These are phyloP conservation scores for Ceratocystis smalleyi DNA, from an alignment of 2,329 filamentous ascomycete genomes.

Conservation along the genomic window DNA sequence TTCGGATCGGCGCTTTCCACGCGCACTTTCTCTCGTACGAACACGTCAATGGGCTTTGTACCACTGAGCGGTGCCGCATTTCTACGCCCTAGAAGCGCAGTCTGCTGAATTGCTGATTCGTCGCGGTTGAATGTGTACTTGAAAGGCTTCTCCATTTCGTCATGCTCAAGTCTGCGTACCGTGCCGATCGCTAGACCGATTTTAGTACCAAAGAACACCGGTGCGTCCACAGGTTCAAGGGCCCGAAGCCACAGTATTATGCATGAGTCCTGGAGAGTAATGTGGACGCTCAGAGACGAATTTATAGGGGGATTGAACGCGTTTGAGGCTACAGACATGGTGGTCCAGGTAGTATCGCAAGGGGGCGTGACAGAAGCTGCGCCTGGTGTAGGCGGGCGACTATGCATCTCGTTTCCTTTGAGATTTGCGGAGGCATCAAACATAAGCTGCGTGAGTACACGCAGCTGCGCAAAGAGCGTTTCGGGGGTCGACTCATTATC, in stretches of 20 bases:
- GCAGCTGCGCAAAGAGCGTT: slow-evolving; percentile 40
- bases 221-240: slow-evolving; percentile 50
- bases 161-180: slow-evolving; percentile 49
- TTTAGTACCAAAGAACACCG: slow-evolving; percentile 46
- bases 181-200: slow-evolving; percentile 56
- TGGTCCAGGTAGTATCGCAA: slow-evolving; percentile 31
- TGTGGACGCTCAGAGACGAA: slow-evolving; percentile 55
- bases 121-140: slow-evolving; percentile 33
- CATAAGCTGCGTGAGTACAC: slow-evolving; percentile 39
- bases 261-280: slow-evolving; percentile 53
- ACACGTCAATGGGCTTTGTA: slow-evolving; percentile 43
- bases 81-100: background rate
- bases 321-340: slow-evolving; percentile 28
- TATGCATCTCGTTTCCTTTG: slow-evolving; percentile 31
- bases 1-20: slow-evolving; percentile 83
- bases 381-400: slow-evolving; percentile 23
- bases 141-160: slow-evolving; percentile 68
- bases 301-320: slow-evolving; percentile 34
- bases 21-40: slow-evolving; percentile 75
- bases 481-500: slow-evolving; percentile 41
- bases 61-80: slow-evolving; percentile 18
- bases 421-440: slow-evolving; percentile 36
- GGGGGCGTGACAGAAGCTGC: slow-evolving; percentile 20
- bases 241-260: slow-evolving; percentile 55
- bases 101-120: background rate